phyloP scores from a whole-genome alignment of 2,329 filamentous ascomycete genomes.

The Colletotrichum cordylinicola region DNA sequence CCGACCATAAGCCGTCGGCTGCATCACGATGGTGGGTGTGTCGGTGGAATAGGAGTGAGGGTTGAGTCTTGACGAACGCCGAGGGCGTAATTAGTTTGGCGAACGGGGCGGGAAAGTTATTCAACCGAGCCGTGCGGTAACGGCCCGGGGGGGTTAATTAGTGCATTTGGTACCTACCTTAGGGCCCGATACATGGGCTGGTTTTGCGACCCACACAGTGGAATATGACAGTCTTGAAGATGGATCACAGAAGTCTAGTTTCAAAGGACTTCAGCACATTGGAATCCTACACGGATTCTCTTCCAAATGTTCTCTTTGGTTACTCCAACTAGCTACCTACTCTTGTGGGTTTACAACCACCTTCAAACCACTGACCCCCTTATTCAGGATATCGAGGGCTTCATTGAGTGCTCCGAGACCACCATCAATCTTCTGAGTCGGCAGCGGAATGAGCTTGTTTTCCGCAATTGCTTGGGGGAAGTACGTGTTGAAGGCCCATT shows the following conservation, averaged over 20 bases:
- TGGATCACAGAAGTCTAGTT: neutral
- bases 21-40: neutral
- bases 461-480: neutral
- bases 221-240: neutral
- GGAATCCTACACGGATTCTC: neutral
- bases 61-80: neutral
- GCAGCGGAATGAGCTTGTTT: neutral
- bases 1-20: neutral
- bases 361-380: conserved; percentile 2
- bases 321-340: neutral
- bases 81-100: neutral
- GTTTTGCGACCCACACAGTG: neutral
- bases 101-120: neutral
- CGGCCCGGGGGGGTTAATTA: too few relatives aligned
- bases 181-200: too few relatives aligned
- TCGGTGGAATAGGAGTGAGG: neutral
- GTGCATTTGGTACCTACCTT: too few relatives aligned
- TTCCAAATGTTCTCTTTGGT: neutral
- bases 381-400: neutral
- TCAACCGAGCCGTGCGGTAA: neutral
- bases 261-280: neutral
- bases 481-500: conserved; percentile 2
- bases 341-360: neutral
- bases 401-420: neutral
- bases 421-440: neutral